Conservation (phyloP, 108 stramenopile species). For the Bacterosira constricta region DNA sequence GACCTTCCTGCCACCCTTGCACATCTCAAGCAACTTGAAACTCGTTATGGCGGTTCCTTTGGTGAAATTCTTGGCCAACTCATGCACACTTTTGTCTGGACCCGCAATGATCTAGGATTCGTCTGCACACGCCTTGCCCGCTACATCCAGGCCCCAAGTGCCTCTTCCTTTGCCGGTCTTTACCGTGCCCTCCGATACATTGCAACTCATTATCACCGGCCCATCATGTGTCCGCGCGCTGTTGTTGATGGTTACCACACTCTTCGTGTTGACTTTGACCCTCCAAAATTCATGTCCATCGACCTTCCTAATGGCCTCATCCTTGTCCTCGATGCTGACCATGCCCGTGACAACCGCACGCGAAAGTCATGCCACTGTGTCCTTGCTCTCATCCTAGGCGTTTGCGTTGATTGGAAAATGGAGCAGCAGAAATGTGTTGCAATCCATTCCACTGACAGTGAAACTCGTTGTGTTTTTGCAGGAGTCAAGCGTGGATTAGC, state of each 20-base stretch:
- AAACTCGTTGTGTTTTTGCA: too few relatives aligned
- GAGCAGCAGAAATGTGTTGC: too few relatives aligned
- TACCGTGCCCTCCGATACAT: neutral
- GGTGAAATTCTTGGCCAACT: too few relatives aligned
- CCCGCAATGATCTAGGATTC: neutral
- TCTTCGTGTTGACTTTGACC: too few relatives aligned
- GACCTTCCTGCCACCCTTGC: neutral
- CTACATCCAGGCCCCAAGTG: neutral
- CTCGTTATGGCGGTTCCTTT: neutral
- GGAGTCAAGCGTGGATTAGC: too few relatives aligned
- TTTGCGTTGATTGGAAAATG: too few relatives aligned
- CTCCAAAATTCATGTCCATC: neutral
- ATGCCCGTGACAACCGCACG: too few relatives aligned
- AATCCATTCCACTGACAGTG: too few relatives aligned
- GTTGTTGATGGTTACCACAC: neutral
- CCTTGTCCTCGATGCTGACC: neutral
- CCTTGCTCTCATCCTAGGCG: neutral
- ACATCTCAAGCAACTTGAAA: constrained; percentile 6
- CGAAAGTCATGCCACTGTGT: neutral
- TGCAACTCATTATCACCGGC: constrained; percentile 1
- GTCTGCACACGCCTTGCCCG: neutral
- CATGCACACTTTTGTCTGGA: neutral
- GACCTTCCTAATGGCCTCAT: neutral
- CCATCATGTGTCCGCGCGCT: neutral
- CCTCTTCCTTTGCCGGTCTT: constrained; percentile 4